Conservation (phyloP, 2,329 filamentous ascomycete species). For the Xylariales sp. region DNA sequence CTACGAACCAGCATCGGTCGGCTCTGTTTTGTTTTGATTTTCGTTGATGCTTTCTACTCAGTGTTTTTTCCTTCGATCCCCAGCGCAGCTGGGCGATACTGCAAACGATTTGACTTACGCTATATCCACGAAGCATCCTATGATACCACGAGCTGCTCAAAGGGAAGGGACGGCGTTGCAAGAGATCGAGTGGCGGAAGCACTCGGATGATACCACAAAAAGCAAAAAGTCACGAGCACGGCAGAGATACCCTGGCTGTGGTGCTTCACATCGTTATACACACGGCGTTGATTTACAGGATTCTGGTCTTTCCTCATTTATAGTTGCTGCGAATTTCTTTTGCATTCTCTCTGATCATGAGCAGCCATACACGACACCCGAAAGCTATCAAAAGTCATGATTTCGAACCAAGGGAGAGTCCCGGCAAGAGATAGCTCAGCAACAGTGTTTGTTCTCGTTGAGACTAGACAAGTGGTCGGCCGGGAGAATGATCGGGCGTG, state of each 20-base stretch:
- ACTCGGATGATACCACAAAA: slow-evolving; percentile 28
- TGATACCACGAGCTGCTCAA: slow-evolving; percentile 29
- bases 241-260: slow-evolving; percentile 8
- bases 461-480: background rate
- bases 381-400: slow-evolving; percentile 2
- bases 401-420: background rate
- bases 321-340: slow-evolving; percentile 1
- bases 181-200: slow-evolving; percentile 23
- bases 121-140: slow-evolving; percentile 28
- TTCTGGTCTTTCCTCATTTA: slow-evolving; percentile 1
- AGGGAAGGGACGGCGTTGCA: slow-evolving; percentile 27
- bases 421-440: background rate
- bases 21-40: slow-evolving; percentile 30
- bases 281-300: slow-evolving; percentile 7
- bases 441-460: background rate
- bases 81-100: slow-evolving; percentile 19
- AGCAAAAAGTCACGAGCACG: slow-evolving; percentile 19
- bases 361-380: slow-evolving; percentile 1
- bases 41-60: slow-evolving; percentile 26
- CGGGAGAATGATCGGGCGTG: background rate
- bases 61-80: slow-evolving; percentile 20
- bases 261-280: slow-evolving; percentile 6
- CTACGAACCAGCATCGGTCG: slow-evolving; percentile 41
- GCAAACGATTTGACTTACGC: slow-evolving; percentile 25
- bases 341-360: background rate